Conservation (phyloP, 768 basidiomycete species). For the Pholiota molesta region DNA sequence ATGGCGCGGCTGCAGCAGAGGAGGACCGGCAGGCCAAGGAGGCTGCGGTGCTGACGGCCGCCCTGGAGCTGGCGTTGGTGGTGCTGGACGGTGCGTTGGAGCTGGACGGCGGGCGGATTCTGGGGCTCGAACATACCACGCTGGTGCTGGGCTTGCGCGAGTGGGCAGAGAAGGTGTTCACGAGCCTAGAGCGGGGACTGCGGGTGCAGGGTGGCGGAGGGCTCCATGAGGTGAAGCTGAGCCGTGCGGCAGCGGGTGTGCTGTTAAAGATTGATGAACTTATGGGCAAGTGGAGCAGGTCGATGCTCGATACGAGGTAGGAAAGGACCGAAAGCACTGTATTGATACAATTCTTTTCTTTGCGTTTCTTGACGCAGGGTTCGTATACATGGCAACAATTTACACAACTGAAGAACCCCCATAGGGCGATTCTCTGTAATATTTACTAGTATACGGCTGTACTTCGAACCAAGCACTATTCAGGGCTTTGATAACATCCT, state of each 20-base stretch:
- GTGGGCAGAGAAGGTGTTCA: conserved; percentile 78
- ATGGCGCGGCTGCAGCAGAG: not conserved
- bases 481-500: conserved; percentile 52
- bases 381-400: not conserved
- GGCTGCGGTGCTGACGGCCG: conserved; percentile 37
- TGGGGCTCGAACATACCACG: conserved; percentile 76
- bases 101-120: conserved; percentile 72
- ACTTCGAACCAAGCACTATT: conserved; percentile 51
- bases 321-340: not conserved
- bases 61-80: conserved; percentile 27
- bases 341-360: not conserved
- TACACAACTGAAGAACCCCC: not conserved
- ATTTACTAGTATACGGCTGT: not conserved
- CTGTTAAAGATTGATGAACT: conserved; percentile 71
- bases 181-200: conserved; percentile 63
- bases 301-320: conserved; percentile 28
- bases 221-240: conserved; percentile 59
- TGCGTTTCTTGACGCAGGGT: not conserved
- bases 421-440: not conserved
- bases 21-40: conserved; percentile 32
- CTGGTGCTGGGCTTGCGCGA: conserved; percentile 74
- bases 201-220: conserved; percentile 69
- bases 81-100: conserved; percentile 60
- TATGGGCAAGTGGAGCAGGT: conserved; percentile 31
- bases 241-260: conserved; percentile 77